phyloP scores from a whole-genome alignment of 2,329 filamentous ascomycete species.

The Onygena corvina region DNA sequence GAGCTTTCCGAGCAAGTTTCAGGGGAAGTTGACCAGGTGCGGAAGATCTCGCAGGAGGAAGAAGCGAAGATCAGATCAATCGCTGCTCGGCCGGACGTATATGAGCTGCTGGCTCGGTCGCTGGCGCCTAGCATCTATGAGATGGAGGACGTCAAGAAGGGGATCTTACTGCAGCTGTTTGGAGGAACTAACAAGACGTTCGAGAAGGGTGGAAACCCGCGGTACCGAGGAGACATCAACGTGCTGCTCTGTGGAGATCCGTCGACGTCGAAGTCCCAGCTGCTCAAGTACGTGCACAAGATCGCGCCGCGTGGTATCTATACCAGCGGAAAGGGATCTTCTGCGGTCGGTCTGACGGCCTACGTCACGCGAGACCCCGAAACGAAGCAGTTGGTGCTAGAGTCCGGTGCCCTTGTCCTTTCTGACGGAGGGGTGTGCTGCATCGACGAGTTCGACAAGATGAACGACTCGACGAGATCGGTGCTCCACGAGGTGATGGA shows the following conservation, averaged over 20 bases:
- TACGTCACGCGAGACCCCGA: conserved; percentile 65
- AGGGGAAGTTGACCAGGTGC: conserved; percentile 66
- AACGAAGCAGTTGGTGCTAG: conserved; percentile 59
- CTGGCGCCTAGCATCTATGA: conserved; percentile 93
- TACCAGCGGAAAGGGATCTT: conserved; percentile 64
- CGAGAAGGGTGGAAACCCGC: conserved; percentile 86
- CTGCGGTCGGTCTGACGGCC: conserved; percentile 64
- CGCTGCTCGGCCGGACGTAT: conserved; percentile 70
- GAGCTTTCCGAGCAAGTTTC: conserved; percentile 61
- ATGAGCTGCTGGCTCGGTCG: conserved; percentile 81
- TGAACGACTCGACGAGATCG: conserved; percentile 61
- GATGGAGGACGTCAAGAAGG: conserved; percentile 98
- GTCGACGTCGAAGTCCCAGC: conserved; percentile 89
- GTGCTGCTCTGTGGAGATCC: conserved; percentile 93
- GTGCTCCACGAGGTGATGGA: conserved; percentile 73
- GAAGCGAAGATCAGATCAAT: conserved; percentile 78
- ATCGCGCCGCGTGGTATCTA: conserved; percentile 83
- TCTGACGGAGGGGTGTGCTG: conserved; percentile 67
- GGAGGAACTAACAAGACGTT: conserved; percentile 98
- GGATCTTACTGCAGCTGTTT: conserved; percentile 89
- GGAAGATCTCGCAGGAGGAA: conserved; percentile 74
- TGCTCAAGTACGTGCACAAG: conserved; percentile 90
- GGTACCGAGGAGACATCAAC: conserved; percentile 95
- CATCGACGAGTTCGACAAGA: conserved; percentile 71
- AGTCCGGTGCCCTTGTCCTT: conserved; percentile 61